Base-by-base conservation (phyloP, 345 rosid species). In the Populus nigra region DNA sequence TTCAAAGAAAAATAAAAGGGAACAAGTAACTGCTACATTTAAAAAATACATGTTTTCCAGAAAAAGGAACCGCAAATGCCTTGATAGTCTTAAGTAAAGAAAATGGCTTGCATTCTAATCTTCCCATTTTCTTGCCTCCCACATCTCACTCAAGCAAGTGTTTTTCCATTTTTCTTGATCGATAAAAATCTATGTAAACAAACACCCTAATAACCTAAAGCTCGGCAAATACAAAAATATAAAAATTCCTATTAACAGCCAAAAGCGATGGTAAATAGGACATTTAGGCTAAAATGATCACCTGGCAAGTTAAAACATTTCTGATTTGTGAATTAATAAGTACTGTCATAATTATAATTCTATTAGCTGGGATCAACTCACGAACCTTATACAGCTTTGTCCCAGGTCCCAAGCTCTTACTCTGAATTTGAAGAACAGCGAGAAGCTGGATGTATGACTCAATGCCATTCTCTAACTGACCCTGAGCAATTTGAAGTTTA, bases 391-490 rank as follows among this genome's bases (percentile, higher is more conserved):
- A 86, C 57, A 86, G 75, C 79, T 77, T 88, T 86, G 82, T 86
- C 41, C 76, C 81, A 61, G 87, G 78, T 62, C 75, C 81, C 75
- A 86, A 83, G 74, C 87, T 83, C 87, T 90, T 91, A 76, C 74
- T 86, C 79, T 90, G 92, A 63, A 93, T 89, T 83, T 89, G 98
- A 85, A 91, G 88, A 73, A 91, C 76, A 45, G 92, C 96, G 5
- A 93, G 92, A 86, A 93, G 89, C 65, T 89, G 86, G 53, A 88
- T 88, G 81, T 93, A 93, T 39, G 89, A 91, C 79, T 85, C 83
- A 50, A 89, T 84, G 33, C 91, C 94, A 73, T 72, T 78, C 76
- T 83, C 86, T 47, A 90, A 71, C 38, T 77, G 88, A 68, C 93
- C 89, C 78, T 86, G 92, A 25, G 94, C 91, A 74, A 93, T 78